Conservation (phyloP, 1,139 yeast genomes). For the Scheffersomyces insectosa region DNA sequence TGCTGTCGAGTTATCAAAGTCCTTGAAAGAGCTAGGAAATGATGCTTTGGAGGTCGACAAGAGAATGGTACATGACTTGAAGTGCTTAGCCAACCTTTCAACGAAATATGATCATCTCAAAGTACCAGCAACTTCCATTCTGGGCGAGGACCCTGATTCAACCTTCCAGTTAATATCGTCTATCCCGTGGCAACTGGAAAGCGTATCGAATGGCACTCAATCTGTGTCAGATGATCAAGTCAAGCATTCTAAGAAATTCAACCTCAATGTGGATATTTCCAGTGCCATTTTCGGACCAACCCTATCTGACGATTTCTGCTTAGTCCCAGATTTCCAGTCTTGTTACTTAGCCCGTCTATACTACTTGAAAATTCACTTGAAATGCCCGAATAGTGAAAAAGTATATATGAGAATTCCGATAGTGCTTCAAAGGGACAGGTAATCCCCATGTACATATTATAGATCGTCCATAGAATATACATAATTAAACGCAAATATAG, state of each 20-base stretch:
- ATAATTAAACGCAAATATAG: background rate
- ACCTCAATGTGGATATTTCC: constrained; percentile 21
- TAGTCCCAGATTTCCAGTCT: constrained; percentile 42
- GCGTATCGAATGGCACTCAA: constrained; percentile 10
- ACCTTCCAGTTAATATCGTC: constrained; percentile 13
- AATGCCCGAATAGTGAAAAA: constrained; percentile 29
- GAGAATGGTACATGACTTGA: constrained; percentile 30
- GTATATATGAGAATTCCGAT: constrained; percentile 34
- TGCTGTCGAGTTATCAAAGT: constrained; percentile 30
- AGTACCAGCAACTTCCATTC: constrained; percentile 5
- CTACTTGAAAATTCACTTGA: constrained; percentile 31
- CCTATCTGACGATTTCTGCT: constrained; percentile 23
- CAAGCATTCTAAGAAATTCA: constrained; percentile 21
- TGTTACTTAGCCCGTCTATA: constrained; percentile 38
- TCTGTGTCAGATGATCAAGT: constrained; percentile 16
- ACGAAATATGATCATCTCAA: constrained; percentile 27
- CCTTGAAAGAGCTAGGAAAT: constrained; percentile 26
- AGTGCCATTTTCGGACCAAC: constrained; percentile 11
- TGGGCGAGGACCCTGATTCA: constrained; percentile 4
- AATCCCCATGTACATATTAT: background rate
- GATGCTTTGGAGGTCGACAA: constrained; percentile 26
- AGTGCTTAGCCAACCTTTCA: constrained; percentile 34
- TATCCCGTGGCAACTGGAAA: constrained; percentile 24
- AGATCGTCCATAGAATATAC: background rate
- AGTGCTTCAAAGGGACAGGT: constrained; percentile 18